Evolutionary conservation across 441 rosid genomes (phyloP), one percentile per base, ranked within the genome.

Genomic region (Croton setiger): DNA sequence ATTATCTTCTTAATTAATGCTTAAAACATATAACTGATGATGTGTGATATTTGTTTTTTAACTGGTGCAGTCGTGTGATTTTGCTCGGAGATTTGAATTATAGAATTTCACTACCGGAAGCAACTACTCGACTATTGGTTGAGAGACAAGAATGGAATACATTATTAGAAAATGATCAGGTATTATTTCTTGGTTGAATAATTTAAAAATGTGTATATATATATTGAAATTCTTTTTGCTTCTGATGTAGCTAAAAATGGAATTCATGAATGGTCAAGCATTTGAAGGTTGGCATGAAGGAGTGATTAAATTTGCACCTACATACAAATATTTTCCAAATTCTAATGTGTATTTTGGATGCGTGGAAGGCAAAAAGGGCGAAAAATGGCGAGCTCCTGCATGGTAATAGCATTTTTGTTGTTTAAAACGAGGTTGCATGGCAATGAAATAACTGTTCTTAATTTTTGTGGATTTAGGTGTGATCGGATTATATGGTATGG

Each of bases 81-180:
- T 77, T 91, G 65, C 82, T 93, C 27, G 98, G 98, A 79, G 98
- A 93, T 77, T 82, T 91, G 79, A 93, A 93, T 71, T 93, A 91
- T 69, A 84, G 98, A 82, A 86, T 91, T 71, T 88, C 98, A 7
- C 66, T 89, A 11, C 87, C 92, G 1, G 97, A 93, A 73, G 83
- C 80, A 41, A 69, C 87, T 31, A 86, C 87, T 44, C 71, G 92
- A 58, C 69, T 59, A 57, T 75, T 91, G 74, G 93, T 91, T 36
- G 87, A 86, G 37, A 53, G 49, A 71, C 74, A 78, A 76, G 88
- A 91, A 15, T 93, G 97, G 97, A 73, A 76, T 55, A 36, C 65
- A 11, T 74, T 93, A 62, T 78, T 91, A 35, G 81, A 84, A 77
- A 84, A 85, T 59, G 98, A 93, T 78, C 98, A 91, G 91, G 98